These are phyloP conservation scores for Pseudocercospora eumusae DNA, from an alignment of 2,329 filamentous ascomycete species.

Conservation along the genomic window DNA sequence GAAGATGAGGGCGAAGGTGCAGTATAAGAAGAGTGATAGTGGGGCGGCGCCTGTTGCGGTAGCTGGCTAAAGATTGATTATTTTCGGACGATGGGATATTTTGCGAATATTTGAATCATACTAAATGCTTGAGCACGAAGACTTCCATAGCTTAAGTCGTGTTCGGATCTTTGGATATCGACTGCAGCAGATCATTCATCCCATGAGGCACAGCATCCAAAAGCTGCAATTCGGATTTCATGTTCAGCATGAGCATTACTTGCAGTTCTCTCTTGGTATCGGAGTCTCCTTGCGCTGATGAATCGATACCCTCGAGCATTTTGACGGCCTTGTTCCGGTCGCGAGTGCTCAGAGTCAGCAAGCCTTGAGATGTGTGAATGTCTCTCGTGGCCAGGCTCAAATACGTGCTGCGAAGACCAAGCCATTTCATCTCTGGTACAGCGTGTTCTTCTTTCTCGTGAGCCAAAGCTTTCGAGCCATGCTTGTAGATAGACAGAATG, in stretches of 20 bases:
- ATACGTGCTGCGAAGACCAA: slow-evolving; percentile 58
- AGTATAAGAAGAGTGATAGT: slow-evolving; percentile 17
- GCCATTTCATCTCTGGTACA: slow-evolving; percentile 60
- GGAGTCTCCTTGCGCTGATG: not conserved
- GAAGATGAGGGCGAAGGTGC: slow-evolving; percentile 36
- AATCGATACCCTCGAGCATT: slow-evolving; percentile 47
- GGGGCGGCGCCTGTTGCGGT: not conserved
- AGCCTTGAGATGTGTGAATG: slow-evolving; percentile 42
- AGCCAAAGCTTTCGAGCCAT: slow-evolving; percentile 63
- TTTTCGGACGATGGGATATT: not conserved
- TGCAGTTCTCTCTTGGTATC: slow-evolving; percentile 60
- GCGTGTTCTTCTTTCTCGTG: slow-evolving; percentile 58
- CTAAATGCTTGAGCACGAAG: not conserved
- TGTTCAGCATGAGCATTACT: slow-evolving; percentile 69
- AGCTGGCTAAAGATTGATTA: not conserved
- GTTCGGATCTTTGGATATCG: not conserved
- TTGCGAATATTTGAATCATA: not conserved
- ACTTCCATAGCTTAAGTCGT: not conserved
- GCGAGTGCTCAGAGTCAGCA: slow-evolving; percentile 54
- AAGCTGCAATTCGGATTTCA: slow-evolving; percentile 74
- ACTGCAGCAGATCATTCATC: slow-evolving; percentile 30
- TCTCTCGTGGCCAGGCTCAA: slow-evolving; percentile 26
- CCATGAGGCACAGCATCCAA: slow-evolving; percentile 35
- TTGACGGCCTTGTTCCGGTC: slow-evolving; percentile 61
- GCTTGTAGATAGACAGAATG: slow-evolving; percentile 73